Conservation (phyloP, 768 basidiomycete species). For the Coprinopsis sp. region DNA sequence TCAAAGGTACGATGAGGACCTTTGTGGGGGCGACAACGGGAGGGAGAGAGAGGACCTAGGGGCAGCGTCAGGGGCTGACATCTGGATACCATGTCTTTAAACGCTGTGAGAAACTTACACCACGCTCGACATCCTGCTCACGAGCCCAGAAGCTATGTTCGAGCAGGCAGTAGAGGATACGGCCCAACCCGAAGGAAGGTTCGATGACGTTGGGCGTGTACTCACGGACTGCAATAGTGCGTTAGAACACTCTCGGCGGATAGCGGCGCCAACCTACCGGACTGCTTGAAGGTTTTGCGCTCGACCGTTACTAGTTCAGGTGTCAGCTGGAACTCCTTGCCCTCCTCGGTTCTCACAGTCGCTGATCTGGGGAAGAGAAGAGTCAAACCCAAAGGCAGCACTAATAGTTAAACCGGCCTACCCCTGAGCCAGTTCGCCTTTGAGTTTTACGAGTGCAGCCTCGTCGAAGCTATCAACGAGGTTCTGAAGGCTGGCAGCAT, state of each 20-base stretch:
- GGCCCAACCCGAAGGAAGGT: constrained; percentile 96
- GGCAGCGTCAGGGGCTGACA: too few species aligned
- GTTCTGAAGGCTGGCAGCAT: constrained; percentile 63
- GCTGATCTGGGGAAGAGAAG: constrained; percentile 39
- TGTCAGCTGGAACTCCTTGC: constrained; percentile 65
- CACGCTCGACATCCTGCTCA: constrained; percentile 87
- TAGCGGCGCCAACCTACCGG: constrained; percentile 63
- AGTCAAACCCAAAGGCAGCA: neutral
- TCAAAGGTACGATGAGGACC: constrained; percentile 92
- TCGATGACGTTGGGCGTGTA: constrained; percentile 98
- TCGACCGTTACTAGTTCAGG: constrained; percentile 74
- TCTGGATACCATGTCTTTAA: too few species aligned
- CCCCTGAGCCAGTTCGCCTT: constrained; percentile 73
- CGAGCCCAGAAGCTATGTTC: constrained; percentile 97
- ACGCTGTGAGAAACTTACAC: constrained; percentile 45
- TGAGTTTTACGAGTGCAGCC: constrained; percentile 56
- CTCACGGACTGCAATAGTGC: constrained; percentile 67
- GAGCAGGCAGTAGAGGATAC: constrained; percentile 88
- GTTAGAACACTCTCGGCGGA: neutral
- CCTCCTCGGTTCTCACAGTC: constrained; percentile 53
- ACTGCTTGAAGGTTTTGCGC: constrained; percentile 82
- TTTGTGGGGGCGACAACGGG: constrained; percentile 91
- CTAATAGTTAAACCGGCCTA: constrained; percentile 28
- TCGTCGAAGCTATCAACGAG: constrained; percentile 65
- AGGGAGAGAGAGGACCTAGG: constrained; percentile 85